Conservation (phyloP, 2,329 filamentous ascomycete species). For the Davidsoniella australis region DNA sequence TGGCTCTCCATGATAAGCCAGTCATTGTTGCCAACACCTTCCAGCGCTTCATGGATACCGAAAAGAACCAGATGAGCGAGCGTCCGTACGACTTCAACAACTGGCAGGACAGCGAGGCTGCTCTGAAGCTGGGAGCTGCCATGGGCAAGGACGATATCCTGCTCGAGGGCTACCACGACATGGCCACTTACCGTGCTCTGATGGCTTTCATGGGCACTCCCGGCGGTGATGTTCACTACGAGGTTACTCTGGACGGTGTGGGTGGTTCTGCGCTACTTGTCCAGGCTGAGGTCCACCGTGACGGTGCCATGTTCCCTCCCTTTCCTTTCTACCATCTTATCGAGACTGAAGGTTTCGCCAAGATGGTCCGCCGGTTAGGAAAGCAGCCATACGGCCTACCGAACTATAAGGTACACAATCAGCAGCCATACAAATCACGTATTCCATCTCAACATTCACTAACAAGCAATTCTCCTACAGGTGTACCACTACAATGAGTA, state of each 20-base stretch:
- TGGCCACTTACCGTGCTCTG: constrained; percentile 77
- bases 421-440: constrained; percentile 1
- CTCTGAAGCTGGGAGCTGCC: constrained; percentile 53
- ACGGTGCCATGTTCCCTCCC: constrained; percentile 95
- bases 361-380: constrained; percentile 81
- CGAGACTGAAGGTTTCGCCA: constrained; percentile 94
- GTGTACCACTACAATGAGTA: constrained; percentile 85
- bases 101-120: constrained; percentile 79
- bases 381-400: constrained; percentile 79
- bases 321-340: constrained; percentile 95
- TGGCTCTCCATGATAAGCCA: constrained; percentile 74
- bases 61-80: constrained; percentile 52
- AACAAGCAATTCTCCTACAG: constrained; percentile 25
- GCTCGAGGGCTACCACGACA: constrained; percentile 80
- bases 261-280: constrained; percentile 85
- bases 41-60: constrained; percentile 60
- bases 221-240: constrained; percentile 38
- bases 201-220: constrained; percentile 64
- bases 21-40: constrained; percentile 92
- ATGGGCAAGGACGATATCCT: constrained; percentile 89
- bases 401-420: constrained; percentile 66
- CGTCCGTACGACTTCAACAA: constrained; percentile 94
- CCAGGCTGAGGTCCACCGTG: constrained; percentile 89
- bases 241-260: constrained; percentile 75
- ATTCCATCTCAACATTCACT: constrained; percentile 3